phyloP scores from a whole-genome alignment of 345 rosid species.

The Turnera subulata region DNA sequence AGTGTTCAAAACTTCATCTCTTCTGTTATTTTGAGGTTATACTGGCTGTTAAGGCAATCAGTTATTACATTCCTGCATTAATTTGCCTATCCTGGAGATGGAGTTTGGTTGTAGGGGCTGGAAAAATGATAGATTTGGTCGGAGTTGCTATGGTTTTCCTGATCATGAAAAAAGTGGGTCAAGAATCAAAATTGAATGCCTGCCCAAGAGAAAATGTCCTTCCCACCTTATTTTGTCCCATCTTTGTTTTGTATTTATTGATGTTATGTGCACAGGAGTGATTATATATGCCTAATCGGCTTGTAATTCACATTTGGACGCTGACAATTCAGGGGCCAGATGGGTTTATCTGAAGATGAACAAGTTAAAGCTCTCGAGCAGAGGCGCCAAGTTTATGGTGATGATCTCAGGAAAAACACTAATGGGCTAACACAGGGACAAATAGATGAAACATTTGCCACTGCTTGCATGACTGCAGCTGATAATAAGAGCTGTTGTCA shows the following conservation, averaged over 20 bases:
- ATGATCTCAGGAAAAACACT: constrained; percentile 20
- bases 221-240: background rate
- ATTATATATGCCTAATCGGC: background rate
- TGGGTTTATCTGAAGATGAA: constrained; percentile 76
- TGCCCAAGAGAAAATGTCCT: background rate
- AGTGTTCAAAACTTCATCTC: constrained; percentile 8
- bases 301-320: constrained; percentile 9
- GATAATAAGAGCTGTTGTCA: constrained; percentile 57
- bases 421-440: constrained; percentile 30
- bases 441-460: constrained; percentile 15
- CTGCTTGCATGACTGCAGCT: constrained; percentile 27
- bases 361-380: constrained; percentile 56
- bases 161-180: no score
- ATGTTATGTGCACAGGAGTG: background rate
- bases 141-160: no score
- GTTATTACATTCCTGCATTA: constrained; percentile 1
- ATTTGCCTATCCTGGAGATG: background rate
- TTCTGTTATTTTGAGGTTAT: background rate
- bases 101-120: background rate
- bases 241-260: background rate
- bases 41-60: background rate
- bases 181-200: no score
- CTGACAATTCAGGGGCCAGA: constrained; percentile 63
- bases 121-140: no score
- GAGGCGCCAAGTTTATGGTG: constrained; percentile 47